phyloP scores from a whole-genome alignment of 2,329 filamentous ascomycete species.

The Calonectria fujianensis region DNA sequence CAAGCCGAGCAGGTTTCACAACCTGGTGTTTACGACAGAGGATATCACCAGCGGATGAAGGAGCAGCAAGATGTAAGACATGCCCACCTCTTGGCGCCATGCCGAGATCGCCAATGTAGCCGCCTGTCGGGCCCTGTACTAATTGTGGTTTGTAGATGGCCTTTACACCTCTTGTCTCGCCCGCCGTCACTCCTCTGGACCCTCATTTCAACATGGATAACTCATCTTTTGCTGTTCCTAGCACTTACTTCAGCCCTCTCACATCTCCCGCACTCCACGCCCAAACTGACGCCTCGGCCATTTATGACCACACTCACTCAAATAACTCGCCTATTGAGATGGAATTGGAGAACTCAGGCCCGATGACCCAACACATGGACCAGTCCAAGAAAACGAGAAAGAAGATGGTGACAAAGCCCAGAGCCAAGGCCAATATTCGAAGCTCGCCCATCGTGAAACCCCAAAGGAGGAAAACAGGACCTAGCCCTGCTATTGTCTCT shows the following conservation, averaged over 20 bases:
- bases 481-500: constrained; percentile 74
- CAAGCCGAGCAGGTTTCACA: constrained; percentile 72
- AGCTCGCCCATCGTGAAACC: constrained; percentile 85
- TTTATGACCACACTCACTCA: constrained; percentile 56
- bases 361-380: constrained; percentile 66
- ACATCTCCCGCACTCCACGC: constrained; percentile 88
- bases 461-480: constrained; percentile 70
- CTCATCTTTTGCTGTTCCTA: constrained; percentile 76
- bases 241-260: constrained; percentile 87
- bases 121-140: constrained; percentile 34
- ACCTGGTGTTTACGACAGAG: constrained; percentile 77
- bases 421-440: constrained; percentile 73
- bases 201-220: constrained; percentile 78
- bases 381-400: constrained; percentile 72
- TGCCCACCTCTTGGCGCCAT: background rate
- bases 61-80: constrained; percentile 79
- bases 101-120: background rate
- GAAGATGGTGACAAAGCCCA: constrained; percentile 71
- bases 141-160: constrained; percentile 72
- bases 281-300: constrained; percentile 48
- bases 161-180: constrained; percentile 88
- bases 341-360: constrained; percentile 68
- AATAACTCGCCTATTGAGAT: constrained; percentile 76
- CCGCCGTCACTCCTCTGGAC: constrained; percentile 88
- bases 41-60: constrained; percentile 79